Evolutionary conservation across 352 stramenopile genomes (phyloP), one percentile per base, ranked within the genome.

Genomic region (Pythium coloratum): DNA sequence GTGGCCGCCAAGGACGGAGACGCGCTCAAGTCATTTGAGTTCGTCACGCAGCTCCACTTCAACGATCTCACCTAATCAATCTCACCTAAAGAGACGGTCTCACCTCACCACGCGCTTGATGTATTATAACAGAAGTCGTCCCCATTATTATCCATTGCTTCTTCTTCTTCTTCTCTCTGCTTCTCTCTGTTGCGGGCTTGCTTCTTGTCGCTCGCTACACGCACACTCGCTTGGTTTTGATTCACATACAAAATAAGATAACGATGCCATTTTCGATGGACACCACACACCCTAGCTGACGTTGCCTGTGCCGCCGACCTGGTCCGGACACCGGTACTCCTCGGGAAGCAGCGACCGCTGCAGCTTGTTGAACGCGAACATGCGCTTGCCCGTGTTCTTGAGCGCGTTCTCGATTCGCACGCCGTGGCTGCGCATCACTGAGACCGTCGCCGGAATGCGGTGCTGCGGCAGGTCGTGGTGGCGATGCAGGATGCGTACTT

Each of bases 361-460:
- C 47, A 96, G 71, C 66, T 91, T 93, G 73, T 95, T 96, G 77
- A 96, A 96, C 16, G 89, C 89, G 60, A 94, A 96, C 60, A 88
- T 75, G 10, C 85, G 85, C 76, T 95, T 95, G 77, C 89, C 89
- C 12, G 87, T 95, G 72, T 96, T 96, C 80, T 95, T 96, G 57
- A 94, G 75, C 20, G 89, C 87, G 61, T 96, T 96, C 60, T 95
- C 89, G 54, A 96, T 94, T 56, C 89, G 87, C 30, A 95, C 87
- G 47, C 89, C 89, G 30, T 96, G 82, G 58, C 81, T 94, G 42
- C 88, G 85, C 88, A 96, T 96, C 28, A 94, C 87, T 13, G 86
- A 92, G 28, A 95, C 86, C 0, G 87, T 96, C 16, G 84, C 84
- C 16, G 84, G 81, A 7, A 95, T 85, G 34, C 85, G 83, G 66